phyloP scores from a whole-genome alignment of 805 yeast species.

The Candida methanosorbosa region DNA sequence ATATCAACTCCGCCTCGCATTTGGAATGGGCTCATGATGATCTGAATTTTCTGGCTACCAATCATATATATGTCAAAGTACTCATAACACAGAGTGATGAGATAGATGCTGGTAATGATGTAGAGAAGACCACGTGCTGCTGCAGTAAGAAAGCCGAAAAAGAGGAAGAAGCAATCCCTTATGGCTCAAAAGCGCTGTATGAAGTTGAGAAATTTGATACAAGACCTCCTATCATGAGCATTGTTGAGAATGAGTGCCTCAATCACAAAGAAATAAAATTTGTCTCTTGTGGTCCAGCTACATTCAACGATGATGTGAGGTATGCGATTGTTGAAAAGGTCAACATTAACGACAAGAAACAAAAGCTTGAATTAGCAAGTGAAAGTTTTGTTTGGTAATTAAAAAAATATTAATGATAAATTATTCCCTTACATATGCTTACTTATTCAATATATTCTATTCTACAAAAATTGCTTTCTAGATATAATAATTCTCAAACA shows the following conservation, averaged over 20 bases:
- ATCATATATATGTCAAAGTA: neutral
- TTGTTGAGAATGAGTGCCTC: neutral
- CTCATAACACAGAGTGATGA: too few relatives aligned
- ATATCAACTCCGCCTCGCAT: neutral
- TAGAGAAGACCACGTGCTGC: too few relatives aligned
- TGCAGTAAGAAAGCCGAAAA: neutral
- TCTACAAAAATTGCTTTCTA: too few relatives aligned
- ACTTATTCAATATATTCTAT: too few relatives aligned
- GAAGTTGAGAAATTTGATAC: neutral
- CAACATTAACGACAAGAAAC: too few relatives aligned
- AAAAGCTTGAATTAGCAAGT: too few relatives aligned
- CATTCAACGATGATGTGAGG: conserved; percentile 5
- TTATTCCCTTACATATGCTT: too few relatives aligned
- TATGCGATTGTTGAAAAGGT: too few relatives aligned
- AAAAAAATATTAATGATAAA: too few relatives aligned
- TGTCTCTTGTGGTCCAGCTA: conserved; percentile 5
- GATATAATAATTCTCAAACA: too few relatives aligned
- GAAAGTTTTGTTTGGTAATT: too few relatives aligned
- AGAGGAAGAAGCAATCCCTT: neutral
- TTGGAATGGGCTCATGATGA: neutral
- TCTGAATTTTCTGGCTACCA: neutral
- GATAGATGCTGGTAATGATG: too few relatives aligned
- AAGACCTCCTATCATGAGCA: neutral
- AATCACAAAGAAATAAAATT: neutral
- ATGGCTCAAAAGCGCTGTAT: neutral